phyloP scores from a whole-genome alignment of 164 flowering plant species.

The Echeveria elegans region DNA sequence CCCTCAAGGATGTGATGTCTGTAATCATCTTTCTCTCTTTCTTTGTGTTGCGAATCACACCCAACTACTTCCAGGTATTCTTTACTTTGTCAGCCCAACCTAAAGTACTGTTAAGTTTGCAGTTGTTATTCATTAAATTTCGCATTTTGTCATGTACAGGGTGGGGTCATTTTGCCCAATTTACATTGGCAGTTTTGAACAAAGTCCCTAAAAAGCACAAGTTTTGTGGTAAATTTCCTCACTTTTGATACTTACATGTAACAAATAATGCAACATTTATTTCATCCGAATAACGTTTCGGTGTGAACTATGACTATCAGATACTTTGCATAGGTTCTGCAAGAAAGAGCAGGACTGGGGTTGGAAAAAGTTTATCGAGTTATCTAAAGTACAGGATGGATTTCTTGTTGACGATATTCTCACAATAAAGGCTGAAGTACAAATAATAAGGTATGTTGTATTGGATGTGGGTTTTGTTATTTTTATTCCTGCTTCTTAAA shows the following conservation, averaged over 20 bases:
- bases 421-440: constrained; percentile 91
- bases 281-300: not conserved
- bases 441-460: constrained; percentile 66
- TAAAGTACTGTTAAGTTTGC: not conserved
- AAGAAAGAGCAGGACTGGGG: constrained; percentile 99
- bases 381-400: constrained; percentile 76
- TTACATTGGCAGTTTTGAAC: constrained; percentile 91
- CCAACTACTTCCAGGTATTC: constrained; percentile 93
- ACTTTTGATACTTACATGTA: not conserved
- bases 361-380: constrained; percentile 97
- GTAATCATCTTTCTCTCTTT: constrained; percentile 92
- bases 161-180: constrained; percentile 98
- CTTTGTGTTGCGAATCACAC: constrained; percentile 99
- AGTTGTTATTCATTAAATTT: not conserved
- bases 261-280: not conserved
- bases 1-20: constrained; percentile 97
- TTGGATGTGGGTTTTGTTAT: too few species aligned
- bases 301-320: constrained; percentile 32
- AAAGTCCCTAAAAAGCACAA: constrained; percentile 91
- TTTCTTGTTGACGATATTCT: constrained; percentile 81
- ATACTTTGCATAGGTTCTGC: constrained; percentile 82
- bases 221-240: constrained; percentile 60
- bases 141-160: constrained; percentile 31
- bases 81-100: not conserved
- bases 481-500: too few species aligned